Percentiles rank a stretch among this genome's conserved stretches.
Evolutionary conservation across 768 basidiomycete genomes (phyloP).

Genomic region (Cytidiella melzeri): DNA sequence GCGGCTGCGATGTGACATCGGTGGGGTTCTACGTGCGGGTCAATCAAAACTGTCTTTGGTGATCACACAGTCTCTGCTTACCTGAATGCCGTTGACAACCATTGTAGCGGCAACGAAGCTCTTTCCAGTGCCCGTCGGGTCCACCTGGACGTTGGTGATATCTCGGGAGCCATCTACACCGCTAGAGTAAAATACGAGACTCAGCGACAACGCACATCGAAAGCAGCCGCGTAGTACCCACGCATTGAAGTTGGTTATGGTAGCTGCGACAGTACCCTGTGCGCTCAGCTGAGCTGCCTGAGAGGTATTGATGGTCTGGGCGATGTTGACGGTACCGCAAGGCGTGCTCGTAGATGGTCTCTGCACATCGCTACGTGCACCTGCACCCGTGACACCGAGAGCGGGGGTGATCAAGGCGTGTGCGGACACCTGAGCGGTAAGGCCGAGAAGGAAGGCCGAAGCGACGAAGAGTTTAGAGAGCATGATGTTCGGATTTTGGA

Average conservation of each 20-base stretch:
- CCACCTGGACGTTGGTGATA: constrained; percentile 37
- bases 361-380: constrained; percentile 24
- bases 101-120: constrained; percentile 33
- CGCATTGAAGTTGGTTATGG: constrained; percentile 43
- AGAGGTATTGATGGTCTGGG: constrained; percentile 34
- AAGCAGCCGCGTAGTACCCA: constrained; percentile 18
- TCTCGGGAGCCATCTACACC: constrained; percentile 43
- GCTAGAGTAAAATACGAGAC: constrained; percentile 18
- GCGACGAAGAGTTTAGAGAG: constrained; percentile 25
- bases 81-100: constrained; percentile 41
- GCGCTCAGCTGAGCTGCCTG: constrained; percentile 20
- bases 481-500: constrained; percentile 14
- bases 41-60: not conserved
- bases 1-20: constrained; percentile 30
- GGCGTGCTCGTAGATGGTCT: constrained; percentile 24
- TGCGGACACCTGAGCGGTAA: constrained; percentile 32
- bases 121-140: constrained; percentile 33
- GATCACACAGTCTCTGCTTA: constrained; percentile 19
- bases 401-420: constrained; percentile 39
- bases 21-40: constrained; percentile 32
- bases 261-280: constrained; percentile 37
- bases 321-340: constrained; percentile 40
- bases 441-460: constrained; percentile 26
- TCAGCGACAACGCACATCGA: not conserved
- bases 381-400: constrained; percentile 28